These are phyloP conservation scores for Exophiala bonariae DNA, from an alignment of 2,329 filamentous ascomycete genomes.

Conservation along the genomic window DNA sequence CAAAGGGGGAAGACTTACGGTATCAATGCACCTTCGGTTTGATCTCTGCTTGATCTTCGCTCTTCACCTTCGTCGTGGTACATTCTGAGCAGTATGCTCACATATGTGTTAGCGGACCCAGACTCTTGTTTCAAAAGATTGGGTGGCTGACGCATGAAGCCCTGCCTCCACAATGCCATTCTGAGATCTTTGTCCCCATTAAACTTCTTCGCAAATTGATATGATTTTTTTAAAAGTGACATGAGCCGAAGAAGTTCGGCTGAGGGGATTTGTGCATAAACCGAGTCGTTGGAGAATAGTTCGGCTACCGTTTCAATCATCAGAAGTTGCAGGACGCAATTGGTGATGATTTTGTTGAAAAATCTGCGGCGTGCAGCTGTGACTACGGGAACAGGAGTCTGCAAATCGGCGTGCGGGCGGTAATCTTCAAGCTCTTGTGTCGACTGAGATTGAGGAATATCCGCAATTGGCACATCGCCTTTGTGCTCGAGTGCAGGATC, in stretches of 20 bases:
- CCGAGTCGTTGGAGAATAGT: slow-evolving; percentile 93
- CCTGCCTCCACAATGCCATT: slow-evolving; percentile 91
- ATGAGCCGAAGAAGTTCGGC: slow-evolving; percentile 86
- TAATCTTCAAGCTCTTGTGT: slow-evolving; percentile 75
- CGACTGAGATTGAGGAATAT: slow-evolving; percentile 24
- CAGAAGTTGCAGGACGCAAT: slow-evolving; percentile 92
- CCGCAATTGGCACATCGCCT: slow-evolving; percentile 25
- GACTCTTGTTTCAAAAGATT: slow-evolving; percentile 97
- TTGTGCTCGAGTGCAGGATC: slow-evolving; percentile 22
- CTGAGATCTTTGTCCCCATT: slow-evolving; percentile 96
- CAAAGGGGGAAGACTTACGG: slow-evolving; percentile 59
- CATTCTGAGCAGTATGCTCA: slow-evolving; percentile 95
- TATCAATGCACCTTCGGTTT: slow-evolving; percentile 88
- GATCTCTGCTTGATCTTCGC: slow-evolving; percentile 72
- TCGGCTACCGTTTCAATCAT: slow-evolving; percentile 99
- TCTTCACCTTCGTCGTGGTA: slow-evolving; percentile 87
- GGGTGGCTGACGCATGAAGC: slow-evolving; percentile 99
- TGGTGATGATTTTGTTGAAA: slow-evolving; percentile 99
- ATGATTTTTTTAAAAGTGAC: slow-evolving; percentile 91
- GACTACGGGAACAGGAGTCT: slow-evolving; percentile 87
- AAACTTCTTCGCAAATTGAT: slow-evolving; percentile 94
- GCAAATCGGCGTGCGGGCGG: slow-evolving; percentile 70
- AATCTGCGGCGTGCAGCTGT: slow-evolving; percentile 90
- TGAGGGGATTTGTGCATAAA: slow-evolving; percentile 91
- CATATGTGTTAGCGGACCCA: slow-evolving; percentile 89